A percentile compares a stretch with the other conserved stretches of the same genome.
Conservation (phyloP, 208 protist species). For the Wallacemonas sp. region DNA sequence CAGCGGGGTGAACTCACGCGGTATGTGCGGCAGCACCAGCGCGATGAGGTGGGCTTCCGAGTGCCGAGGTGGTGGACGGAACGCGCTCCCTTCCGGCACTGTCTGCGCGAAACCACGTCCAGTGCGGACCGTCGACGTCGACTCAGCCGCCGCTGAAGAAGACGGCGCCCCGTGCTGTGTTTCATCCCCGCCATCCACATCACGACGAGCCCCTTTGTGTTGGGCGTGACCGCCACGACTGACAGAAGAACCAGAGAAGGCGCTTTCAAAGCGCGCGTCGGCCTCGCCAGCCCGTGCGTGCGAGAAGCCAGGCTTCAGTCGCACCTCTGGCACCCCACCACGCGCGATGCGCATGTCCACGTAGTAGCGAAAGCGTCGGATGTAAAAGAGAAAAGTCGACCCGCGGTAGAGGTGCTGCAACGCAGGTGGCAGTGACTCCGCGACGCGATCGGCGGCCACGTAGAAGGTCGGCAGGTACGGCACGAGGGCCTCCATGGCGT, state of each 20-base stretch:
- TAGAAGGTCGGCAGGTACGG: conserved; percentile 87
- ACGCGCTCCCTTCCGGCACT: conserved; percentile 7
- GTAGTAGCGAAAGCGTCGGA: conserved; percentile 80
- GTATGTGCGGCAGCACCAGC: conserved; percentile 61
- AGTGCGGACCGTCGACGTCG: neutral
- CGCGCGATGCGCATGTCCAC: conserved; percentile 63
- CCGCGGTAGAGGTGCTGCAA: conserved; percentile 55
- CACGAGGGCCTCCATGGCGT: conserved; percentile 66
- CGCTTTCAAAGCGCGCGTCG: conserved; percentile 38
- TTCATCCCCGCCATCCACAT: conserved; percentile 9
- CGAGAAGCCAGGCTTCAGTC: conserved; percentile 56
- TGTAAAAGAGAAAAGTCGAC: conserved; percentile 54
- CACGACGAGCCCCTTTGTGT: conserved; percentile 17
- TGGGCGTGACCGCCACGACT: neutral
- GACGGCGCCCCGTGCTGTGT: neutral
- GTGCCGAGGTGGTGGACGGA: conserved; percentile 64
- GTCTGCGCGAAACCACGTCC: neutral
- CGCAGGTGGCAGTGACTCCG: conserved; percentile 41
- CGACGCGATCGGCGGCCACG: conserved; percentile 50
- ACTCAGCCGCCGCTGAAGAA: neutral
- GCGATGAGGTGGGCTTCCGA: conserved; percentile 78
- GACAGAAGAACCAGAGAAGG: neutral
- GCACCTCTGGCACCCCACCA: conserved; percentile 49
- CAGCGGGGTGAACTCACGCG: conserved; percentile 60
- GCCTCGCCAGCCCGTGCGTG: conserved; percentile 70